These are phyloP conservation scores for Ambrosiella xylebori DNA, from an alignment of 2,329 filamentous ascomycete species.

Conservation along the genomic window DNA sequence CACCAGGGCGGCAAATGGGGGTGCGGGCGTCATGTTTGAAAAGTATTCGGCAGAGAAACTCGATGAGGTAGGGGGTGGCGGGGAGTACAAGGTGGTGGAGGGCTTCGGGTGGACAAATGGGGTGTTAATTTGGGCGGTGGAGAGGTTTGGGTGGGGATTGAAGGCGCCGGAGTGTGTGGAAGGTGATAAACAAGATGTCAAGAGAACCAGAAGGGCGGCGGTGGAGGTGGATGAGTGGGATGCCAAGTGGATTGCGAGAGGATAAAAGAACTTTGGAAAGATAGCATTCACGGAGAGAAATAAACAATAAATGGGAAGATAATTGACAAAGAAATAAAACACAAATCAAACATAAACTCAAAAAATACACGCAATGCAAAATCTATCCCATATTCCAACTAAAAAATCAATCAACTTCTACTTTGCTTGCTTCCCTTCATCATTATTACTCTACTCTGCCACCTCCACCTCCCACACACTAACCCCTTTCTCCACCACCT, in stretches of 20 bases:
- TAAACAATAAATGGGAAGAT: too few relatives aligned
- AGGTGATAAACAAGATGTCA: not conserved
- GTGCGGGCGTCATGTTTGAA: conserved; percentile 50
- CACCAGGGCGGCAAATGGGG: conserved; percentile 43
- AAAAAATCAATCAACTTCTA: not conserved
- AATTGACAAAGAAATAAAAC: too few relatives aligned
- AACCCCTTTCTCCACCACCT: conserved; percentile 32
- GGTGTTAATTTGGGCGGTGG: conserved; percentile 47
- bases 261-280: conserved; percentile 27
- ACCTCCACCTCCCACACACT: conserved; percentile 34
- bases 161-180: conserved; percentile 36
- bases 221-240: conserved; percentile 31
- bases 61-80: conserved; percentile 44
- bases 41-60: conserved; percentile 46
- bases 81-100: conserved; percentile 53
- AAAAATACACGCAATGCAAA: too few relatives aligned
- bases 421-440: not conserved
- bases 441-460: conserved; percentile 22
- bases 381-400: not conserved
- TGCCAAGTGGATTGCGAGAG: conserved; percentile 22
- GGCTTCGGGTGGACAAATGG: conserved; percentile 58
- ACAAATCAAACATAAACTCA: too few relatives aligned
- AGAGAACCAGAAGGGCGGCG: conserved; percentile 19
- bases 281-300: too few relatives aligned
- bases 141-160: conserved; percentile 40